phyloP scores from a whole-genome alignment of 306 rosid genomes.

The Pyrus communis region DNA sequence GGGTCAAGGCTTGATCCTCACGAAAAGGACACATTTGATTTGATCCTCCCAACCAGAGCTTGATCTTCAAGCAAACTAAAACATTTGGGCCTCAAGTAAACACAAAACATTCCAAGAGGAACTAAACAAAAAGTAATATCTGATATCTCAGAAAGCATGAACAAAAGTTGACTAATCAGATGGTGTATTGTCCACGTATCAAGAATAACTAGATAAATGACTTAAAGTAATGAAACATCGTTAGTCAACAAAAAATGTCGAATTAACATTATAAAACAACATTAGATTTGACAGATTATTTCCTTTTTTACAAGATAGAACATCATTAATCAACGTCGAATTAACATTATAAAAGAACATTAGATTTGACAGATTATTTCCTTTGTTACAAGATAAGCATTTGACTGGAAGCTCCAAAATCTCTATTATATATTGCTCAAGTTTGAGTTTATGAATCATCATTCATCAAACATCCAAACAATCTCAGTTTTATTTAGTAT shows the following conservation, averaged over 20 bases:
- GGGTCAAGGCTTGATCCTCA: neutral
- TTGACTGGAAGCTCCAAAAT: slow-evolving; percentile 3
- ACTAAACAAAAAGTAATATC: neutral
- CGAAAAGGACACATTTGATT: too few relatives aligned
- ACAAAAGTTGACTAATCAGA: neutral
- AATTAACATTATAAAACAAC: neutral
- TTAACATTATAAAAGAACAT: too few relatives aligned
- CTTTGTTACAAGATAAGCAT: neutral
- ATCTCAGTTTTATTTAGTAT: slow-evolving; percentile 3
- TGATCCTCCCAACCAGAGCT: too few relatives aligned
- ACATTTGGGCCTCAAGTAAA: neutral
- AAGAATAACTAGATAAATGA: neutral
- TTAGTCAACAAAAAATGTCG: neutral
- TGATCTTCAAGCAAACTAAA: neutral
- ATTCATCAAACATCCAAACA: neutral
- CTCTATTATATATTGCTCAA: neutral
- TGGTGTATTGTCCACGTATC: neutral
- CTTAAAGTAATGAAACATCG: neutral
- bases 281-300: neutral
- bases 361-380: too few relatives aligned
- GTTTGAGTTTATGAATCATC: neutral
- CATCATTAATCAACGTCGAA: too few relatives aligned
- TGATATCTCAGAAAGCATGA: neutral
- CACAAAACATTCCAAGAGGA: neutral
- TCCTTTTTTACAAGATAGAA: neutral